Percentiles rank a stretch among this genome's conserved stretches.
Evolutionary conservation across 345 rosid species (phyloP).

Genomic region (Arabis hirsuta): DNA sequence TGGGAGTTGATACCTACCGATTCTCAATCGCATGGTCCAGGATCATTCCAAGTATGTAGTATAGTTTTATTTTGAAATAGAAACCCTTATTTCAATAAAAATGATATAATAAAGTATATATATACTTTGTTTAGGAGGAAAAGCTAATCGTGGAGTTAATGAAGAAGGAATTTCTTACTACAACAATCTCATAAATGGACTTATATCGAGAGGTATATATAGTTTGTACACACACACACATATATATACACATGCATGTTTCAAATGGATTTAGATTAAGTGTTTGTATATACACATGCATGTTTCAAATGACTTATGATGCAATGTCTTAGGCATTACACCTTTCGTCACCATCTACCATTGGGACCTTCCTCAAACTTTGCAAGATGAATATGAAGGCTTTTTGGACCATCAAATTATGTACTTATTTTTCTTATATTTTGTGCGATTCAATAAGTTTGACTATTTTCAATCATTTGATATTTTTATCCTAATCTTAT

Average conservation of each 20-base stretch:
- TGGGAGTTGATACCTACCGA: constrained; percentile 44
- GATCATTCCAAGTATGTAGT: constrained; percentile 45
- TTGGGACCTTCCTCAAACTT: constrained; percentile 56
- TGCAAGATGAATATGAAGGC: constrained; percentile 54
- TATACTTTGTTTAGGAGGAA: constrained; percentile 16
- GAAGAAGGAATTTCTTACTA: constrained; percentile 14
- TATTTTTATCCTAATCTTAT: not conserved
- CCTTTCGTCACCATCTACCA: constrained; percentile 49
- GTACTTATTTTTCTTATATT: constrained; percentile 5
- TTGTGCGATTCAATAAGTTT: not conserved
- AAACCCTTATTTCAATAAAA: not conserved
- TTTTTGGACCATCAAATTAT: constrained; percentile 40
- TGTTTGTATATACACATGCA: too few relatives aligned
- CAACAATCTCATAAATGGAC: constrained; percentile 22
- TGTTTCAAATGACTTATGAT: not conserved
- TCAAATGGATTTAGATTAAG: too few relatives aligned
- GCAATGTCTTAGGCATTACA: constrained; percentile 5
- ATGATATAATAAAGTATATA: not conserved
- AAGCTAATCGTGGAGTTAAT: constrained; percentile 1
- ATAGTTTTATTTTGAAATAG: not conserved
- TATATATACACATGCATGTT: too few relatives aligned
- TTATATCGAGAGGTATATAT: constrained; percentile 5
- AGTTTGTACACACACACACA: too few relatives aligned
- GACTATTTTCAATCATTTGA: not conserved
- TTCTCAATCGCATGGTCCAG: constrained; percentile 53